Evolutionary conservation across 106 monocot species (phyloP), one percentile per base, ranked within the genome.

Genomic region (Acorus calamus): DNA sequence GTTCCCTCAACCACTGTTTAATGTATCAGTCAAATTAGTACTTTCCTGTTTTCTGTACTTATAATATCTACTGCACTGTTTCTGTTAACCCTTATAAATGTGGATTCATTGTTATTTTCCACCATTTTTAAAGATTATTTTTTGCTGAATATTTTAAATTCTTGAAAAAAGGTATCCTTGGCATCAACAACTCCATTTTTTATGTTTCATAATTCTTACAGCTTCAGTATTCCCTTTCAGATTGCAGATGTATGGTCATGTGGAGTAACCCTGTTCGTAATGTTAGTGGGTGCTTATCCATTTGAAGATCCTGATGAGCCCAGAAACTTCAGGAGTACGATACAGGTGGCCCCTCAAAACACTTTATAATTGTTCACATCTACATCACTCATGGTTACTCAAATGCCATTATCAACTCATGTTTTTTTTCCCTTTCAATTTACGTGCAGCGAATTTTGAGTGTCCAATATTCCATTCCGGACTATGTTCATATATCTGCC

Each of bases 211-310:
- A 11, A 43, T 41, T 41, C 59, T 42, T 59, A 46, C 45, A n/a
- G 2, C 47, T 61, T 47, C 7, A 3, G 4, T 13, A 51, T 41
- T 2, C 42, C 14, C 6, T 44, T 69, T 56, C 66, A 88, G 87
- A 73, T 88, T 70, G 87, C 87, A 44, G 87, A 88, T 71, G 87
- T 88, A 6, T 88, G 87, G 87, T 88, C 87, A 47, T 88, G 87
- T 76, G 87, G 87, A 46, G 87, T 88, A 11, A 88, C 87, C 7
- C 61, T 88, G 3, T 88, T 84, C 72, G 87, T 88, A 45, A 88
- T 88, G 87, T 67, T 88, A 42, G 80, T 88, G 6, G 87, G 87
- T 57, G 83, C 80, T 49, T 88, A 88, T 68, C 87, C 87, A 44
- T 88, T 88, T 66, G 87, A 88, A 68, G 87, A 88, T 66, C 83